Evolutionary conservation across 306 rosid species (phyloP).

Genomic region (Abrus pulchellus): DNA sequence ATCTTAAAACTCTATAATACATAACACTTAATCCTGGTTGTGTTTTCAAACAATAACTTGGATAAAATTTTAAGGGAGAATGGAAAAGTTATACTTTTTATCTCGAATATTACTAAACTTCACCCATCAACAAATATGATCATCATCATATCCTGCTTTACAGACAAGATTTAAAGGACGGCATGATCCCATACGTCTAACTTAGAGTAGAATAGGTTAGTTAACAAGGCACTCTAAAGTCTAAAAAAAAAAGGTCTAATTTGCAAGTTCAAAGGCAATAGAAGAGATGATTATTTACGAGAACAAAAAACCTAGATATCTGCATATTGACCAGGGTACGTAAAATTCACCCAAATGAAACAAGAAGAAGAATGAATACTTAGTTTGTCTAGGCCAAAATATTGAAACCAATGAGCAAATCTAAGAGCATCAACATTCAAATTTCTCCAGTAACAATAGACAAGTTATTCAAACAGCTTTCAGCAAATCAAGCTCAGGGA

Average conservation of each 20-base stretch:
- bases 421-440: conserved; percentile 27
- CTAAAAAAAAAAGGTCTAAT: neutral
- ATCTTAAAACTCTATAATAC: conserved; percentile 15
- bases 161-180: neutral
- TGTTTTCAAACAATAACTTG: conserved; percentile 9
- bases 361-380: neutral
- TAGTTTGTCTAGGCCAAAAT: conserved; percentile 16
- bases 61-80: neutral
- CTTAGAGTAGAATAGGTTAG: neutral
- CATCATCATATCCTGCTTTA: conserved; percentile 5
- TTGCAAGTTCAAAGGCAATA: neutral
- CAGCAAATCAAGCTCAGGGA: neutral
- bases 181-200: conserved; percentile 1
- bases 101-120: conserved; percentile 23
- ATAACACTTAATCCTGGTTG: conserved; percentile 11
- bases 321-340: conserved; percentile 3
- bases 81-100: neutral
- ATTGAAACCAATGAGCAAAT: conserved; percentile 33
- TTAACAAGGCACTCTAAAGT: neutral
- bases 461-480: conserved; percentile 14
- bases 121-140: conserved; percentile 4
- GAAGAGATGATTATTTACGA: conserved; percentile 4
- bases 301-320: neutral
- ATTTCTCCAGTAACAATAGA: neutral
- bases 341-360: conserved; percentile 36